Percentiles rank a stretch among this genome's conserved stretches.
phyloP scores from a whole-genome alignment of 805 yeast genomes.

The Sugiyamaella lignohabitans region DNA sequence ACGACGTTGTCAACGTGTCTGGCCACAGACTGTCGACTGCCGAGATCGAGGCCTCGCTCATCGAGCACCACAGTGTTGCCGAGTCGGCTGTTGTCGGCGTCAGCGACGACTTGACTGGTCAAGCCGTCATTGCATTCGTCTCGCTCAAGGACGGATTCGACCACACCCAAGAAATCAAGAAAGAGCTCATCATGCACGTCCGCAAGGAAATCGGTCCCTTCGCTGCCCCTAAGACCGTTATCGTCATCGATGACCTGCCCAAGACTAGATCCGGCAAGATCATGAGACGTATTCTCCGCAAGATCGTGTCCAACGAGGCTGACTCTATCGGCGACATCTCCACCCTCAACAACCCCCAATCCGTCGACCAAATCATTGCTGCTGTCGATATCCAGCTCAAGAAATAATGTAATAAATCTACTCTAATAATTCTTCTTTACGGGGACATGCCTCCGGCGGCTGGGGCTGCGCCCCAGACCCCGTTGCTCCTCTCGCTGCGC shows the following conservation, averaged over 20 bases:
- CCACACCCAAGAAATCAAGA: slow-evolving; percentile 39
- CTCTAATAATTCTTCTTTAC: too few species aligned
- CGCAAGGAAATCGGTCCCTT: slow-evolving; percentile 87
- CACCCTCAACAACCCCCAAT: slow-evolving; percentile 79
- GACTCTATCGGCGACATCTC: slow-evolving; percentile 89
- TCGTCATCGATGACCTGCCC: slow-evolving; percentile 86
- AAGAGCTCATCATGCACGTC: slow-evolving; percentile 78
- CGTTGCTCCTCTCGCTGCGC: too few species aligned
- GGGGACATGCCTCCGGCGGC: too few species aligned
- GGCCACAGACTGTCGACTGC: slow-evolving; percentile 99
- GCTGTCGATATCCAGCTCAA: slow-evolving; percentile 39
- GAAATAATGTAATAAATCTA: too few species aligned
- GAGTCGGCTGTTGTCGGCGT: slow-evolving; percentile 98
- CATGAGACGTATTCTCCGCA: slow-evolving; percentile 96
- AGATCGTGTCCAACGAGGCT: slow-evolving; percentile 85
- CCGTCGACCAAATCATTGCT: slow-evolving; percentile 68
- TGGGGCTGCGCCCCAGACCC: too few species aligned
- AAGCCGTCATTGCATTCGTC: slow-evolving; percentile 94
- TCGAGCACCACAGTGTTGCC: slow-evolving; percentile 71
- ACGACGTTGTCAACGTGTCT: slow-evolving; percentile 95
- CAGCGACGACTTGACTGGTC: slow-evolving; percentile 93
- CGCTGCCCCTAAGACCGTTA: slow-evolving; percentile 89
- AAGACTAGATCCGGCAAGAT: slow-evolving; percentile 98
- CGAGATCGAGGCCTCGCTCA: slow-evolving; percentile 89
- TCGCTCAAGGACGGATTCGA: slow-evolving; percentile 57